Evolutionary conservation across 352 stramenopile genomes (phyloP).

Genomic region (Saprolegnia diclina): DNA sequence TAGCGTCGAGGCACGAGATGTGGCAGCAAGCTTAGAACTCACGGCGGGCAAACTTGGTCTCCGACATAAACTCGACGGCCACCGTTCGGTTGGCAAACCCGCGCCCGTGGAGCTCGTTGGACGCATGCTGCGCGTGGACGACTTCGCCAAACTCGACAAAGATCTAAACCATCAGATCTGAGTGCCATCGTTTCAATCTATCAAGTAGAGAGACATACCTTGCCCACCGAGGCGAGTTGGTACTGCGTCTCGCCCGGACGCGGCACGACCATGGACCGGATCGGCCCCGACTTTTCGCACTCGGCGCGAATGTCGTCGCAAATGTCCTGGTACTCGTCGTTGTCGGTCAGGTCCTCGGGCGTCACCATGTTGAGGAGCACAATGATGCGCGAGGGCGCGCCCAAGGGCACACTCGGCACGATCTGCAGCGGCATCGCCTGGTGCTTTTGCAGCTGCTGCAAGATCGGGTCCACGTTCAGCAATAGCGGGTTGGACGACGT

Average conservation of each 20-base stretch:
- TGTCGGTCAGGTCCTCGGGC: conserved; percentile 91
- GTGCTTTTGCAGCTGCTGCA: conserved; percentile 2
- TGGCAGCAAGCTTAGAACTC: conserved; percentile 37
- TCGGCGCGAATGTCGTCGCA: conserved; percentile 95
- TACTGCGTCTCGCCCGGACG: conserved; percentile 51
- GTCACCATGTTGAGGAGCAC: conserved; percentile 98
- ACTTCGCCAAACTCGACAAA: conserved; percentile 92
- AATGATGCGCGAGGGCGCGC: conserved; percentile 78
- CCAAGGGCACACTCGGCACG: conserved; percentile 48
- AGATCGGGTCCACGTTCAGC: conserved; percentile 1
- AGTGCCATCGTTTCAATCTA: too few species aligned
- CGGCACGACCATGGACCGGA: conserved; percentile 78
- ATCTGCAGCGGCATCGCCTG: conserved; percentile 60
- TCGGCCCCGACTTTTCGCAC: conserved; percentile 80
- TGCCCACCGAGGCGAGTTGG: conserved; percentile 44
- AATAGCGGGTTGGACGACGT: conserved; percentile 28
- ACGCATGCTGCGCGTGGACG: conserved; percentile 66
- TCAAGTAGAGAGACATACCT: conserved; percentile 34
- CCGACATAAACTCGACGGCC: conserved; percentile 81
- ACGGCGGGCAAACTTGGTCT: conserved; percentile 78
- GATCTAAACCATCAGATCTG: too few species aligned
- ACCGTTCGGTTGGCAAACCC: conserved; percentile 93
- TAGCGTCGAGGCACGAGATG: too few species aligned
- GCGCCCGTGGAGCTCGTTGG: conserved; percentile 86
- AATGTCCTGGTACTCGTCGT: conserved; percentile 94